Percentiles rank a stretch among this genome's conserved stretches.
These are phyloP conservation scores for Rugonectria rugulosa DNA, from an alignment of 2,329 filamentous ascomycete genomes.

Conservation along the genomic window DNA sequence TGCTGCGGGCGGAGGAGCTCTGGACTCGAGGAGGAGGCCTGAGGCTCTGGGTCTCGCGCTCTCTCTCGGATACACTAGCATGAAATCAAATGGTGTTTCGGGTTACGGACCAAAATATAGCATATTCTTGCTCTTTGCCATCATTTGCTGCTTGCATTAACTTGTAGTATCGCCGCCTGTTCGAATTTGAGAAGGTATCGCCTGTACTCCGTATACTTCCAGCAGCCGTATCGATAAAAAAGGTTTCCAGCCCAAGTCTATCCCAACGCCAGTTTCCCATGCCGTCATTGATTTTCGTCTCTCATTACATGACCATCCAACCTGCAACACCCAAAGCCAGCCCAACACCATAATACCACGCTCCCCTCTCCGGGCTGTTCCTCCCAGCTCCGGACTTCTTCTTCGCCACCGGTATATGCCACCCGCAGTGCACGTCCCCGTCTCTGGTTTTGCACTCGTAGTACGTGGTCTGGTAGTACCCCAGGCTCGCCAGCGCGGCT, in stretches of 20 bases:
- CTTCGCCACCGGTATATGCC: constrained; percentile 46
- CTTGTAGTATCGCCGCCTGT: background rate
- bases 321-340: constrained; percentile 31
- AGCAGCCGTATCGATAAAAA: no score
- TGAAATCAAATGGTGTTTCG: constrained; percentile 54
- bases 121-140: no score
- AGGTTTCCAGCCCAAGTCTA: constrained; percentile 10
- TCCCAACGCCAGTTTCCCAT: background rate
- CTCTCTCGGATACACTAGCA: constrained; percentile 49
- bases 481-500: constrained; percentile 40
- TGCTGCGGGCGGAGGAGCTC: constrained; percentile 36
- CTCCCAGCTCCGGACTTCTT: constrained; percentile 30
- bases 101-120: constrained; percentile 48
- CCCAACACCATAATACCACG: constrained; percentile 12
- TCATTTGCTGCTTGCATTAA: background rate
- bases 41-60: constrained; percentile 41
- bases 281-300: constrained; percentile 7
- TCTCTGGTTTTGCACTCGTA: constrained; percentile 44
- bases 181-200: no score
- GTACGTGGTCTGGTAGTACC: constrained; percentile 44
- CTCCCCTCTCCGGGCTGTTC: constrained; percentile 25
- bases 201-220: no score
- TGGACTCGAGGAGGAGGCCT: constrained; percentile 41
- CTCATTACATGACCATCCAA: constrained; percentile 24
- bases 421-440: constrained; percentile 44